phyloP scores from a whole-genome alignment of 169 alveolate genomes.

The Plasmodium reichenowi region DNA sequence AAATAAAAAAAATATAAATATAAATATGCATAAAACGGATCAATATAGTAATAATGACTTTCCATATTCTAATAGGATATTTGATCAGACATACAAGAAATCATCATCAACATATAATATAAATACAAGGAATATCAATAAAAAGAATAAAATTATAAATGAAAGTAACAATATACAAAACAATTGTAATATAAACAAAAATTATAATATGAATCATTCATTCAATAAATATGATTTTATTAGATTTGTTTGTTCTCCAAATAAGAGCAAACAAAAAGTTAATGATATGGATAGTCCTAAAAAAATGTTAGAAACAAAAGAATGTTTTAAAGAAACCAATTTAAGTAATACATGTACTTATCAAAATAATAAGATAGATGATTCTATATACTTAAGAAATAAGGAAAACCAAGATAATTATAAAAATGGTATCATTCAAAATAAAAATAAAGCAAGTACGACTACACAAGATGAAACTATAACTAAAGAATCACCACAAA shows the following conservation, averaged over 20 bases:
- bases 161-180: neutral
- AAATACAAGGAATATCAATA: neutral
- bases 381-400: neutral
- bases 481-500: neutral
- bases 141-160: neutral
- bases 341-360: neutral
- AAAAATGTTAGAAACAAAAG: neutral
- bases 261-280: conserved; percentile 32
- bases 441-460: neutral
- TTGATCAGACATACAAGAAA: conserved; percentile 54
- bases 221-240: conserved; percentile 72
- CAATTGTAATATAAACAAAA: conserved; percentile 1
- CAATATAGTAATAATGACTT: conserved; percentile 1
- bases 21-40: neutral
- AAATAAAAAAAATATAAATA: neutral
- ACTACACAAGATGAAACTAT: neutral
- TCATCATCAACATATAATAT: neutral
- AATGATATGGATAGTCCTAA: conserved; percentile 1
- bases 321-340: neutral
- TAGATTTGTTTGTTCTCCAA: conserved; percentile 69
- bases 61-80: conserved; percentile 7
- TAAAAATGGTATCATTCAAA: neutral
- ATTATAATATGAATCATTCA: conserved; percentile 3
- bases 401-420: neutral
- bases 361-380: no score